These are phyloP conservation scores for Ogataea paraovalis DNA, from an alignment of 805 yeast species.

Conservation along the genomic window DNA sequence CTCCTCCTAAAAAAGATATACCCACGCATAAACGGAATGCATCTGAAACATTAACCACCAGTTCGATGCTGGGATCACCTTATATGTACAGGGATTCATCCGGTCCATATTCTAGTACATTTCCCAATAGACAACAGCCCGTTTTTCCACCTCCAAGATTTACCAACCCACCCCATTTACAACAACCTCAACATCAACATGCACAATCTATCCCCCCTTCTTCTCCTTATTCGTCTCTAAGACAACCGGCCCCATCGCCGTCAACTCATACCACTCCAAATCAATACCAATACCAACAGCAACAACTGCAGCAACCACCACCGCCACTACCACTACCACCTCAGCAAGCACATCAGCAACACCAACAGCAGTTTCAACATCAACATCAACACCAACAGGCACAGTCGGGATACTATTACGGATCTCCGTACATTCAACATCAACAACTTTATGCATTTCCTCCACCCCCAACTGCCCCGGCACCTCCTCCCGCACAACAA, in stretches of 20 bases:
- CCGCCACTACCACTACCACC: slow-evolving; percentile 6
- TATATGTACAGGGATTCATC: slow-evolving; percentile 16
- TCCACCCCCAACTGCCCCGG: too few species aligned
- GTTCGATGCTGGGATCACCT: slow-evolving; percentile 18
- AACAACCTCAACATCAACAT: slow-evolving; percentile 5
- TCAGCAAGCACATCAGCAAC: slow-evolving; percentile 7
- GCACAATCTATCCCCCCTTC: neutral
- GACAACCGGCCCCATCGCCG: neutral
- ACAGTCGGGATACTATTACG: neutral
- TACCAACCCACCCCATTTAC: slow-evolving; percentile 3
- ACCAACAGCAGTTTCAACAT: slow-evolving; percentile 7
- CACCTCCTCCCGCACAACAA: too few species aligned
- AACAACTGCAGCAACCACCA: neutral
- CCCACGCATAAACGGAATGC: slow-evolving; percentile 18
- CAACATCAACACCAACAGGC: slow-evolving; percentile 3
- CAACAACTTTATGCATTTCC: too few species aligned
- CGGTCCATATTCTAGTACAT: neutral
- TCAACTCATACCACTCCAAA: neutral
- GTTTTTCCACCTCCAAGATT: neutral
- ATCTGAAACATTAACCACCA: slow-evolving; percentile 12
- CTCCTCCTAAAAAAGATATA: slow-evolving; percentile 12
- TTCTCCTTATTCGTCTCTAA: neutral
- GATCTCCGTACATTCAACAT: too few species aligned
- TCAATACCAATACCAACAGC: neutral
- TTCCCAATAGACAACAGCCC: neutral